These are phyloP conservation scores for Sordariomycetes sp. DNA, from an alignment of 2,329 filamentous ascomycete species.

Conservation along the genomic window DNA sequence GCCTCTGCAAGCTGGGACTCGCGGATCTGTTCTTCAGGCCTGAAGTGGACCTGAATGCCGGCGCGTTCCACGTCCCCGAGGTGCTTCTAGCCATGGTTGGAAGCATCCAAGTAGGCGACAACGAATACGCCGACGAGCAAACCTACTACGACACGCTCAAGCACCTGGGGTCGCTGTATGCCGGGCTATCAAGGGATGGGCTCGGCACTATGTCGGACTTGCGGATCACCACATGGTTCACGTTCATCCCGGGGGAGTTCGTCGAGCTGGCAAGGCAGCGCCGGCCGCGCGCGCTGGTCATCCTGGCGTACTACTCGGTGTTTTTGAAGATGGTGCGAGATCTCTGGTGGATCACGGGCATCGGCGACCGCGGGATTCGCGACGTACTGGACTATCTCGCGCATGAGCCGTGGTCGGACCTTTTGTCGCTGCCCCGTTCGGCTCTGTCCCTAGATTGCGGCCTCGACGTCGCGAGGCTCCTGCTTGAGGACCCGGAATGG, in stretches of 20 bases:
- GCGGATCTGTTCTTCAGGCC: constrained; percentile 37
- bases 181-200: constrained; percentile 28
- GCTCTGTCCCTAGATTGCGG: not conserved
- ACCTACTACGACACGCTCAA: constrained; percentile 35
- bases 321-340: constrained; percentile 32
- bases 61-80: constrained; percentile 29
- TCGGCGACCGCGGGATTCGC: constrained; percentile 32
- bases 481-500: not conserved
- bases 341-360: constrained; percentile 39
- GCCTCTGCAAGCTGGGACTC: constrained; percentile 29
- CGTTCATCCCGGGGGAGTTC: constrained; percentile 33
- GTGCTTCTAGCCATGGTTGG: constrained; percentile 38
- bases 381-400: constrained; percentile 21
- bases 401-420: not conserved
- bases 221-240: constrained; percentile 42
- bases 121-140: constrained; percentile 25
- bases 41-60: constrained; percentile 30
- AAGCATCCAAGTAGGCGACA: constrained; percentile 28
- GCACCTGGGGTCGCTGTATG: constrained; percentile 40
- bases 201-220: constrained; percentile 29
- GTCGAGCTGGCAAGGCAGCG: constrained; percentile 28
- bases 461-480: not conserved
- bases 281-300: constrained; percentile 35
- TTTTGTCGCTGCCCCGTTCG: not conserved
- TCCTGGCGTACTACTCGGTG: constrained; percentile 39